Conservation (phyloP, 345 rosid species). For the Aethionema arabicum region DNA sequence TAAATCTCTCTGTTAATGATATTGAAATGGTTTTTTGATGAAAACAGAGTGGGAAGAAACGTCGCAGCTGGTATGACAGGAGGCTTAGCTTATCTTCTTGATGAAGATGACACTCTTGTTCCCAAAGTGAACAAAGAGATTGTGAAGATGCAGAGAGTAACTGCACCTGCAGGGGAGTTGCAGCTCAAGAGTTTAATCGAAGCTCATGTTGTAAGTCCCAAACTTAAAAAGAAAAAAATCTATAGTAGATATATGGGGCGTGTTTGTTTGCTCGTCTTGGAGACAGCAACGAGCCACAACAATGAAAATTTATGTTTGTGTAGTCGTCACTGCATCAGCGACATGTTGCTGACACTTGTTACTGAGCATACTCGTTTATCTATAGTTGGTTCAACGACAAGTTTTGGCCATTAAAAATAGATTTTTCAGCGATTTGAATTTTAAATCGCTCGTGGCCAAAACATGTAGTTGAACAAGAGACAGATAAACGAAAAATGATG, state of each 20-base stretch:
- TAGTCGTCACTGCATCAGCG: too few relatives aligned
- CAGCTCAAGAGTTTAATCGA: conserved; percentile 88
- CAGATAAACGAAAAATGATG: too few relatives aligned
- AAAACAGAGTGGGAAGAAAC: conserved; percentile 91
- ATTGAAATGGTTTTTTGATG: conserved; percentile 22
- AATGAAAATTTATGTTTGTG: too few relatives aligned
- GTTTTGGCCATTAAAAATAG: too few relatives aligned
- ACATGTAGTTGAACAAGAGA: too few relatives aligned
- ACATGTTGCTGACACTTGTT: too few relatives aligned
- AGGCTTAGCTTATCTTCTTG: conserved; percentile 90
- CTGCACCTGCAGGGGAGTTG: conserved; percentile 95
- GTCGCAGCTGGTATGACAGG: conserved; percentile 99
- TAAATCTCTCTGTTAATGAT: not conserved
- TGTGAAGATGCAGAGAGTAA: conserved; percentile 89
- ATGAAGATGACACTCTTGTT: conserved; percentile 78
- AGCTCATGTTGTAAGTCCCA: conserved; percentile 83
- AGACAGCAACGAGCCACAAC: too few relatives aligned
- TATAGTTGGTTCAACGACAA: too few relatives aligned
- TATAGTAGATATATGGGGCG: not conserved
- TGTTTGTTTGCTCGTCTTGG: too few relatives aligned
- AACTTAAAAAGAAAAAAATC: not conserved
- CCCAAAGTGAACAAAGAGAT: conserved; percentile 97
- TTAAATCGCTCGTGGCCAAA: too few relatives aligned
- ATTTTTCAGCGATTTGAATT: too few relatives aligned
- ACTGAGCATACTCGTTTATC: too few relatives aligned